Percentiles rank a stretch among this genome's conserved stretches.
These are phyloP conservation scores for Scheffersomyces amazonensis DNA, from an alignment of 805 yeast species.

Conservation along the genomic window DNA sequence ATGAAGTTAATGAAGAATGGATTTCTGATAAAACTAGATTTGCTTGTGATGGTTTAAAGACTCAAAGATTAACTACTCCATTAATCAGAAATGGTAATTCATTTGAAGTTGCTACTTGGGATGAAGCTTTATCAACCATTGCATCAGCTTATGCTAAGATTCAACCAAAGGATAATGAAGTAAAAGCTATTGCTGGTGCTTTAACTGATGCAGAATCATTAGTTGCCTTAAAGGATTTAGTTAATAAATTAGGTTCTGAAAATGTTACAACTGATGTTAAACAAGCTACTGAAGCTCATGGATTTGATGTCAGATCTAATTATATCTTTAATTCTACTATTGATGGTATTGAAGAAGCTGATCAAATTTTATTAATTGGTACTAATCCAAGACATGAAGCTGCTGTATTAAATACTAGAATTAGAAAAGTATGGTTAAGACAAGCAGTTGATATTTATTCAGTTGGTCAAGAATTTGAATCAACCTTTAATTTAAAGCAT, in stretches of 20 bases:
- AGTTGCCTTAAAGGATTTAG: slow-evolving; percentile 77
- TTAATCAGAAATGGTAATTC: slow-evolving; percentile 65
- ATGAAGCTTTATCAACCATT: slow-evolving; percentile 72
- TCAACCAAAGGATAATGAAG: slow-evolving; percentile 63
- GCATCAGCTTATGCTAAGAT: slow-evolving; percentile 57
- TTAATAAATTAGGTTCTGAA: slow-evolving; percentile 76
- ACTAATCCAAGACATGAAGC: slow-evolving; percentile 91
- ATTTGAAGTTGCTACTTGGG: slow-evolving; percentile 81
- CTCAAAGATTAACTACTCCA: slow-evolving; percentile 83
- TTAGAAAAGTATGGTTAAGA: slow-evolving; percentile 77
- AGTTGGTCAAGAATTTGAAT: slow-evolving; percentile 74
- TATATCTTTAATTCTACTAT: slow-evolving; percentile 78
- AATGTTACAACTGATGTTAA: slow-evolving; percentile 72
- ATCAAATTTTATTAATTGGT: slow-evolving; percentile 75
- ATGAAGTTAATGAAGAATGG: slow-evolving; percentile 89
- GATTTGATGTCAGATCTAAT: slow-evolving; percentile 74
- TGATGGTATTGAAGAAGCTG: slow-evolving; percentile 79
- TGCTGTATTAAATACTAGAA: slow-evolving; percentile 80
- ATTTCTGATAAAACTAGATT: slow-evolving; percentile 83
- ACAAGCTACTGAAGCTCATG: slow-evolving; percentile 55
- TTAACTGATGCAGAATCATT: slow-evolving; percentile 78
- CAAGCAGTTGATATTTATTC: slow-evolving; percentile 64
- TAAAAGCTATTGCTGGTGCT: slow-evolving; percentile 82
- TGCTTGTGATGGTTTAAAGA: slow-evolving; percentile 81
- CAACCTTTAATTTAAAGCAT: slow-evolving; percentile 65